Conservation (phyloP, 2,329 filamentous ascomycete species). For the Penicillium hordei region DNA sequence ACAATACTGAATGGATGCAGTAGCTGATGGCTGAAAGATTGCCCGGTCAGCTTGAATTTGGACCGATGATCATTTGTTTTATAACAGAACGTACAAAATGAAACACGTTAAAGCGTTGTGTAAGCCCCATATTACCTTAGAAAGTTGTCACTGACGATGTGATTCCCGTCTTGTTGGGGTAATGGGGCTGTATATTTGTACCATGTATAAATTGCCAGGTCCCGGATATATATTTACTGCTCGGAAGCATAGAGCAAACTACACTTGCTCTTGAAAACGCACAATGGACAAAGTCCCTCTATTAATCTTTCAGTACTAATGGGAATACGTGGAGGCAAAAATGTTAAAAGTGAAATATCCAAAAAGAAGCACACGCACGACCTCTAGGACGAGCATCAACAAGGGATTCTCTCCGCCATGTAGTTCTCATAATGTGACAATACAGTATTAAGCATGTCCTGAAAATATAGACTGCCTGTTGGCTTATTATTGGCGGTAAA, state of each 20-base stretch:
- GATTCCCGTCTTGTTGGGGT: background rate
- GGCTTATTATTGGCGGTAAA: background rate
- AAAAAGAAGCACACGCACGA: background rate
- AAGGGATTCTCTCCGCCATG: background rate
- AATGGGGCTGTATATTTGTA: background rate
- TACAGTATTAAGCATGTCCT: background rate
- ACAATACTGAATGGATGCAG: constrained; percentile 11
- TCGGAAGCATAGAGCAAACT: background rate
- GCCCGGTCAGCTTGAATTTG: background rate
- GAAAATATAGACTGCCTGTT: background rate
- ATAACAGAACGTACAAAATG: too few relatives aligned
- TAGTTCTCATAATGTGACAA: background rate
- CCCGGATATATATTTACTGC: background rate
- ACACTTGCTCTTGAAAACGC: background rate
- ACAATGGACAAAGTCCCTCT: too few relatives aligned
- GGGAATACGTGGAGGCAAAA: background rate
- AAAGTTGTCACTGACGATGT: background rate
- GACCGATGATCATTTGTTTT: background rate
- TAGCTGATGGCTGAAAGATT: background rate
- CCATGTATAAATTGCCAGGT: background rate
- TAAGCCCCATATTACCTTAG: background rate
- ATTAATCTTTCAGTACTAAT: background rate
- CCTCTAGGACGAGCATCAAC: background rate
- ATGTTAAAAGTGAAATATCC: background rate
- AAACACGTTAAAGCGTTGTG: background rate